Conservation (phyloP, 2,329 filamentous ascomycete genomes). For the Stylonectria norvegica region DNA sequence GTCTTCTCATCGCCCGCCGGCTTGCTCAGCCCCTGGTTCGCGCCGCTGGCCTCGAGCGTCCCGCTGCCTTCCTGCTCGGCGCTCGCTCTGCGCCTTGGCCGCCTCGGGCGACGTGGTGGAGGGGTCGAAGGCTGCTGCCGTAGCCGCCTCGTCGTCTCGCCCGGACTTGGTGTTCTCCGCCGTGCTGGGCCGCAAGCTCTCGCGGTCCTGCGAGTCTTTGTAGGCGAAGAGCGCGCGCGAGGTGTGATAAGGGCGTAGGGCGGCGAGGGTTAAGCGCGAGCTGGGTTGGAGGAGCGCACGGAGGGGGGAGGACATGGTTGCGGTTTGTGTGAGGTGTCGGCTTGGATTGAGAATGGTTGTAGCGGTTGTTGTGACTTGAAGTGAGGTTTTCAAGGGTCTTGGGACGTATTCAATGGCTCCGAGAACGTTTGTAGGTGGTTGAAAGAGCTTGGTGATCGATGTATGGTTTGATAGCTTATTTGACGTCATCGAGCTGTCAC, state of each 20-base stretch:
- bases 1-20: slow-evolving; percentile 35
- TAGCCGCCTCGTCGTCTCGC: slow-evolving; percentile 57
- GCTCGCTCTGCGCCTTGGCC: slow-evolving; percentile 41
- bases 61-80: slow-evolving; percentile 30
- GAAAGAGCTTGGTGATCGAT: no score
- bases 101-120: slow-evolving; percentile 63
- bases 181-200: slow-evolving; percentile 60
- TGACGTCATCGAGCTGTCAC: no score
- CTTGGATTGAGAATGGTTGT: no score
- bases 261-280: slow-evolving; percentile 9
- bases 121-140: slow-evolving; percentile 65
- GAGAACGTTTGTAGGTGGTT: no score
- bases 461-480: no score
- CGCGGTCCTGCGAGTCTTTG: slow-evolving; percentile 55
- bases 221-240: slow-evolving; percentile 35
- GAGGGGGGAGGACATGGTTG: slow-evolving; percentile 18
- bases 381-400: no score
- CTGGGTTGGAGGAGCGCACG: slow-evolving; percentile 15
- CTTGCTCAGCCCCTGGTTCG: slow-evolving; percentile 43
- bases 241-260: slow-evolving; percentile 33
- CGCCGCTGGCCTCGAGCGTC: slow-evolving; percentile 42
- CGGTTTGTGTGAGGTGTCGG: no score
- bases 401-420: no score
- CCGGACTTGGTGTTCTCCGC: slow-evolving; percentile 68
- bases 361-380: no score